Percentiles rank a stretch among this genome's conserved stretches.
Evolutionary conservation across 2,329 filamentous ascomycete species (phyloP).

Genomic region (Talaromyces sp.): DNA sequence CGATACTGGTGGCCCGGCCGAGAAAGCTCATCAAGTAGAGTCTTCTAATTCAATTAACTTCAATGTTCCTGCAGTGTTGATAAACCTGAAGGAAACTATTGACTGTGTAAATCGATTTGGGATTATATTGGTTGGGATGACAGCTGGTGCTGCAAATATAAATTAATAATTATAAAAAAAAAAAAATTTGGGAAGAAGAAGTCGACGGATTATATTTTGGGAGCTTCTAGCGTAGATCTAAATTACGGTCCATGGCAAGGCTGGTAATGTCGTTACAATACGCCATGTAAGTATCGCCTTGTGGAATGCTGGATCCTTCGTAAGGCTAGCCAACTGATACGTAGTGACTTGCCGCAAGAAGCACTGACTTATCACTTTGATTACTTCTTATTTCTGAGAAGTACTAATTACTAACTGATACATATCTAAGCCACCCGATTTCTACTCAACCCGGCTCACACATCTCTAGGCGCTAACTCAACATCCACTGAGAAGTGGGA

Average conservation of each 20-base stretch:
- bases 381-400: too few relatives aligned
- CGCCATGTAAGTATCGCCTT: too few relatives aligned
- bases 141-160: not conserved
- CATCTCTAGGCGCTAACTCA: too few relatives aligned
- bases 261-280: not conserved
- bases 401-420: too few relatives aligned
- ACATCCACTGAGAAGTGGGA: too few relatives aligned
- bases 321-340: too few relatives aligned
- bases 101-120: not conserved
- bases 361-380: too few relatives aligned
- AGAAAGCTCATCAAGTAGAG: conserved; percentile 25
- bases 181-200: not conserved
- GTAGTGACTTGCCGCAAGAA: too few relatives aligned
- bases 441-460: too few relatives aligned
- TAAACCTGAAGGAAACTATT: not conserved
- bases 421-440: too few relatives aligned
- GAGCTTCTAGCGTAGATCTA: not conserved
- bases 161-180: not conserved
- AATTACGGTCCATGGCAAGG: not conserved
- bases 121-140: not conserved
- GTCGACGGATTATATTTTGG: not conserved
- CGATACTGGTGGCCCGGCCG: conserved; percentile 16
- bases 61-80: not conserved
- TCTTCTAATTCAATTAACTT: not conserved
- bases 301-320: too few relatives aligned